Base-by-base conservation (phyloP, 2,329 filamentous ascomycete genomes). In the Claviceps maximensis region DNA sequence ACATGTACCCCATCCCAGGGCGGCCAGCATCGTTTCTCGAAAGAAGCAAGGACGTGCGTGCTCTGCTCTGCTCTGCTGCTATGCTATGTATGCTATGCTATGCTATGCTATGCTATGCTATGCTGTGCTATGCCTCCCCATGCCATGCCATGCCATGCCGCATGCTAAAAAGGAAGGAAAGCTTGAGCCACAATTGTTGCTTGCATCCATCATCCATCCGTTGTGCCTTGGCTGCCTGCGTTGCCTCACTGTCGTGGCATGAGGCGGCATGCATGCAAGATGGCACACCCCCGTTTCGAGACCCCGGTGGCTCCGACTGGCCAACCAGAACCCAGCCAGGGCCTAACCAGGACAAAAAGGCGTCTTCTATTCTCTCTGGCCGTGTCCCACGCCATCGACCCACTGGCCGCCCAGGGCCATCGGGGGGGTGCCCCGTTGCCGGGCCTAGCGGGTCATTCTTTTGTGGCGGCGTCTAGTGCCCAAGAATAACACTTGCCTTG, bases 221-320 rank as follows among this genome's bases (percentile, higher is more conserved):
- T 41, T 41, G 40, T 21, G 17, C 40, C 17, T 12, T 33, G 17
- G 49, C 46, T 40, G 51, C 40, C 27, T 42, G 45, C 21, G 38
- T 19, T 31, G 12, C 15, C 12, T 41, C 21, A 3, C 41, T 42
- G 29, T 41, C 40, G n/a, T n/a, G n/a, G n/a, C n/a, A n/a, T n/a
- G n/a, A n/a, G n/a, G n/a, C n/a, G n/a, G n/a, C n/a, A 25, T 44
- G 41, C 51, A 51, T 55, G 54, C 53, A 55, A 52, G 53, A 54
- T 53, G 51, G 47, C 27, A 47, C 51, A 48, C 49, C 21, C 36
- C 47, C 38, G 36, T 50, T 41, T 52, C 27, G 45, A 52, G 49
- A n/a, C 48, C 31, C 51, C 44, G 45, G 42, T 29, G 27, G 19
- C 41, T 47, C 33, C 42, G 31, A 33, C 41, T 36, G 48, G 31